Percentiles rank a stretch among this genome's conserved stretches.
phyloP scores from a whole-genome alignment of 352 stramenopile genomes.

The Globisporangium cylindrosporum region DNA sequence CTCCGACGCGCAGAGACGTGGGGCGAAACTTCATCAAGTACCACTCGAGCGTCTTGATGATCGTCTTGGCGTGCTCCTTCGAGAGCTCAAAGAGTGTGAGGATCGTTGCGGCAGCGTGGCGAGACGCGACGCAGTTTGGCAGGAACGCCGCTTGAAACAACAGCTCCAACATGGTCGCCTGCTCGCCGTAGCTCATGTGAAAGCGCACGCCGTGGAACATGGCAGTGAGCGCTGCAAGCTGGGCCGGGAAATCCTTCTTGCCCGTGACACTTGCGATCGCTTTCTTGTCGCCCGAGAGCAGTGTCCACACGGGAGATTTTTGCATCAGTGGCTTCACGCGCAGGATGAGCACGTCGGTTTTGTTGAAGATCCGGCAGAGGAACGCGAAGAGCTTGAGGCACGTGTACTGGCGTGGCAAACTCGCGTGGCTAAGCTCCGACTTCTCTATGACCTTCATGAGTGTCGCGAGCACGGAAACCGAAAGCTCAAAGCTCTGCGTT shows the following conservation, averaged over 20 bases:
- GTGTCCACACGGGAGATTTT: constrained; percentile 47
- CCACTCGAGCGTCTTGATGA: constrained; percentile 44
- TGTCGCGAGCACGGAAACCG: constrained; percentile 33
- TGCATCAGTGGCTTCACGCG: constrained; percentile 39
- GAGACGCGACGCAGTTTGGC: constrained; percentile 38
- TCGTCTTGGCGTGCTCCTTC: constrained; percentile 32
- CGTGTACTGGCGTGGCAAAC: constrained; percentile 44
- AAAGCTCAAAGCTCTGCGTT: constrained; percentile 49
- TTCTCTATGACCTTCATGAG: constrained; percentile 54
- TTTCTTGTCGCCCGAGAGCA: constrained; percentile 51
- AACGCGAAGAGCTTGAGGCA: constrained; percentile 60
- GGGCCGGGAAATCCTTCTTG: constrained; percentile 55
- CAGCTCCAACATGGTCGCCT: constrained; percentile 40
- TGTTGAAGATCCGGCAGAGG: constrained; percentile 46
- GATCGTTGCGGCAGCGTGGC: constrained; percentile 59
- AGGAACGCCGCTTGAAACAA: constrained; percentile 56
- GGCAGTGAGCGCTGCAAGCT: constrained; percentile 46
- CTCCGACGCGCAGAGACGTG: constrained; percentile 43
- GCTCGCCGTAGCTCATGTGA: constrained; percentile 33
- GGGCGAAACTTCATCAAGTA: constrained; percentile 51
- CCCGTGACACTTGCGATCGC: constrained; percentile 27
- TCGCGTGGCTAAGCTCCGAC: constrained; percentile 44
- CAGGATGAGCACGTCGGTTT: constrained; percentile 43
- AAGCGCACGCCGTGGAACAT: constrained; percentile 61
- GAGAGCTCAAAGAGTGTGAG: constrained; percentile 45